A percentile compares a stretch with the other conserved stretches of the same genome.
Evolutionary conservation across 2,329 filamentous ascomycete genomes (phyloP).

Genomic region (Westerdykella sp.): DNA sequence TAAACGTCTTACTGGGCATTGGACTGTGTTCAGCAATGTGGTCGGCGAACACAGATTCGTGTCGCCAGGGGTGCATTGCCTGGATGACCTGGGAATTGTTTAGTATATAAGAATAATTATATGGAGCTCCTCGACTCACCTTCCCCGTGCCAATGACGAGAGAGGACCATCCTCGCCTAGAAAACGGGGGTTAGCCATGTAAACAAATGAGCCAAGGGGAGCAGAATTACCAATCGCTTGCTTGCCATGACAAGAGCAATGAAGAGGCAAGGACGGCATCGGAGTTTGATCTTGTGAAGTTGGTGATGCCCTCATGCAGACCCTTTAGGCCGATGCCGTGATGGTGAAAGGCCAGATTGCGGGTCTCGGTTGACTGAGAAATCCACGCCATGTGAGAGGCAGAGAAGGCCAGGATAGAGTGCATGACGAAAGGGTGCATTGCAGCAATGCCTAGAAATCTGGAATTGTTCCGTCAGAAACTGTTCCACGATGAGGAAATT

Average conservation of each 20-base stretch:
- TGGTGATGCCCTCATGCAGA: conserved; percentile 76
- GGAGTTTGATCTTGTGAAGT: conserved; percentile 78
- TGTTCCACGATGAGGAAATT: conserved; percentile 25
- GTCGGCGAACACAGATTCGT: conserved; percentile 78
- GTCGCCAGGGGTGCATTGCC: conserved; percentile 86
- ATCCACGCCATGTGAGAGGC: conserved; percentile 89
- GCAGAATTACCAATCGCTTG: conserved; percentile 77
- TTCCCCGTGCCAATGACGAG: conserved; percentile 87
- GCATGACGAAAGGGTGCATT: conserved; percentile 84
- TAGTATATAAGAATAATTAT: conserved; percentile 6
- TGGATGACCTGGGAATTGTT: conserved; percentile 62
- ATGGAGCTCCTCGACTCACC: conserved; percentile 48
- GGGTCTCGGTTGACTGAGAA: conserved; percentile 76
- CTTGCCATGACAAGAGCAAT: conserved; percentile 90
- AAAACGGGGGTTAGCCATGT: conserved; percentile 7
- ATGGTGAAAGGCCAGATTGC: conserved; percentile 84
- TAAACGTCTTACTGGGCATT: conserved; percentile 31
- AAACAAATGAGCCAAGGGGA: not conserved
- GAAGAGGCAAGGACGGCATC: conserved; percentile 90
- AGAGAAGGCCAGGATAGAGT: conserved; percentile 86
- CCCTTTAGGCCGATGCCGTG: conserved; percentile 80
- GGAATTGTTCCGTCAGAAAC: conserved; percentile 16
- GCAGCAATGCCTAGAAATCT: conserved; percentile 79
- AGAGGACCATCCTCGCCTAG: conserved; percentile 84
- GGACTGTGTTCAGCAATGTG: conserved; percentile 70